Percentiles rank a stretch among this genome's conserved stretches.
phyloP scores from a whole-genome alignment of 177 flowering plant species.

The Vitis hybrid region DNA sequence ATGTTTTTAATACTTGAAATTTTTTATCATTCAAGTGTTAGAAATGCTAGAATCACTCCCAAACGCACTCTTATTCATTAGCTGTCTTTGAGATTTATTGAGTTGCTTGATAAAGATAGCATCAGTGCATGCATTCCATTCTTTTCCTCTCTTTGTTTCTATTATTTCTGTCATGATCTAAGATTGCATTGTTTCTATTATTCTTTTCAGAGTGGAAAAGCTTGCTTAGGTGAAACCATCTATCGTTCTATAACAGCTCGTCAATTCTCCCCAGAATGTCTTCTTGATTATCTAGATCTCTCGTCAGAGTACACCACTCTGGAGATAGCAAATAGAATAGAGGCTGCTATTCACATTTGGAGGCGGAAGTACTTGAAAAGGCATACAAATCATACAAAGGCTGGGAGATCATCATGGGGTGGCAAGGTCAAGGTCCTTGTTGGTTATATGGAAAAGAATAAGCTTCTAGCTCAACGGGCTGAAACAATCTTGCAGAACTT shows the following conservation, averaged over 20 bases:
- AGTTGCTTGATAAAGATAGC: too few relatives aligned
- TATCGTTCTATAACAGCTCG: constrained; percentile 56
- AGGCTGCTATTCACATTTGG: constrained; percentile 68
- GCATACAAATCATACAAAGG: constrained; percentile 17
- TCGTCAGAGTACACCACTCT: constrained; percentile 64
- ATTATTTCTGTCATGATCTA: not conserved
- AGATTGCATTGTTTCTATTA: not conserved
- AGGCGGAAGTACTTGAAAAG: constrained; percentile 39
- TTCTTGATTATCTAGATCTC: constrained; percentile 62
- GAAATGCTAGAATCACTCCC: too few relatives aligned
- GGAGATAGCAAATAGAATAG: constrained; percentile 68
- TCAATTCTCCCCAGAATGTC: constrained; percentile 59
- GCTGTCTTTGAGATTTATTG: too few relatives aligned
- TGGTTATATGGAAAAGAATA: constrained; percentile 38
- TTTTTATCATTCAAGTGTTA: too few relatives aligned
- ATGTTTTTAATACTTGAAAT: too few relatives aligned
- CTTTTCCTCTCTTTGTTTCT: not conserved
- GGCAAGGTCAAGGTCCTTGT: constrained; percentile 55
- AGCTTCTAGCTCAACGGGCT: constrained; percentile 54
- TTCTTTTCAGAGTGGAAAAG: constrained; percentile 56
- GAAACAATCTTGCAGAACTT: constrained; percentile 58
- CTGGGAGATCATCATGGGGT: constrained; percentile 47
- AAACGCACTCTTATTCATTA: too few relatives aligned
- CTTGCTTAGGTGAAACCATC: constrained; percentile 69
- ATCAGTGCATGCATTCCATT: too few relatives aligned